Evolutionary conservation across 2,329 filamentous ascomycete genomes (phyloP).

Genomic region (Colletotrichum somersetense): DNA sequence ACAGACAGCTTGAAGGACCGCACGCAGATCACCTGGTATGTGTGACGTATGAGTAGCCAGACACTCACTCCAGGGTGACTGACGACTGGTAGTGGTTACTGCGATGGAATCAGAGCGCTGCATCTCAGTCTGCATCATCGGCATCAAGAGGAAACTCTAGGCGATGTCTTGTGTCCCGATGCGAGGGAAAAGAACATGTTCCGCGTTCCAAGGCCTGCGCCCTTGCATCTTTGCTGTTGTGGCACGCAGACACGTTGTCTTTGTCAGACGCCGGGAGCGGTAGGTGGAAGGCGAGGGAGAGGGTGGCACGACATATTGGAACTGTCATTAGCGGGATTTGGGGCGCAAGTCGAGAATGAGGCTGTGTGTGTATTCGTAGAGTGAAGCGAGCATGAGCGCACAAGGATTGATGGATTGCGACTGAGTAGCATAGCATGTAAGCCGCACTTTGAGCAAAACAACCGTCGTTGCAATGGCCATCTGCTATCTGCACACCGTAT

Average conservation of each 20-base stretch:
- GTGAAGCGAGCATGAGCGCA: conserved; percentile 10
- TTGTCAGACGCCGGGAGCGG: conserved; percentile 22
- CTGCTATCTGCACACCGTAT: conserved; percentile 17
- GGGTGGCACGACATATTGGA: background rate
- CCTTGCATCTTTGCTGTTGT: conserved; percentile 33
- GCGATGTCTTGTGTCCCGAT: conserved; percentile 16
- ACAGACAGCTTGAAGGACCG: conserved; percentile 1
- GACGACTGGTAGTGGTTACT: background rate
- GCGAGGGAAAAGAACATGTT: background rate
- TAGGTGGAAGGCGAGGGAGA: conserved; percentile 9
- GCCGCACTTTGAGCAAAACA: background rate
- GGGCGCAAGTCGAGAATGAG: conserved; percentile 10
- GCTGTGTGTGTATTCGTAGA: conserved; percentile 2
- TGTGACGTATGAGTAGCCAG: background rate
- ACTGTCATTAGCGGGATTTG: background rate
- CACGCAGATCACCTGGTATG: background rate
- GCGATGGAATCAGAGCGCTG: conserved; percentile 4
- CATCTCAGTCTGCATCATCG: conserved; percentile 14
- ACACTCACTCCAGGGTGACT: background rate
- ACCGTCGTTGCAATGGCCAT: conserved; percentile 14
- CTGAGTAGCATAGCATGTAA: background rate
- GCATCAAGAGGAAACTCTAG: conserved; percentile 10
- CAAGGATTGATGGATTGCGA: conserved; percentile 5
- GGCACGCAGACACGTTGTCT: conserved; percentile 10
- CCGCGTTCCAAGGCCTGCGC: conserved; percentile 34